phyloP scores from a whole-genome alignment of 2,329 filamentous ascomycete genomes.

The Talaromyces sp. region DNA sequence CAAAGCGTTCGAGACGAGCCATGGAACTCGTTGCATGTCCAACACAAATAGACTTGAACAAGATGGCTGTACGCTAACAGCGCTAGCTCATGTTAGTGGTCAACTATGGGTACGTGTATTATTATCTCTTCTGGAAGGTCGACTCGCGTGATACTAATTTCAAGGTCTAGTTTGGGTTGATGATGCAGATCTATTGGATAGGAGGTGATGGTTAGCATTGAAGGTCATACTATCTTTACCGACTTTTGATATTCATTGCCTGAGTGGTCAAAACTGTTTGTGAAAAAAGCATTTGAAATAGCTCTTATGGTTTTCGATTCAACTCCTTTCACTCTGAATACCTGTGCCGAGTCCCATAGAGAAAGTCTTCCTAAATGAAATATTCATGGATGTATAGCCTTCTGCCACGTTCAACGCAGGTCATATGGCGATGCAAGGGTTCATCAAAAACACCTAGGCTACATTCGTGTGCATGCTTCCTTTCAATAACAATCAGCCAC shows the following conservation, averaged over 20 bases:
- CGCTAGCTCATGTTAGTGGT: not conserved
- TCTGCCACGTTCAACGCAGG: not conserved
- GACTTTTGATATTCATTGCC: not conserved
- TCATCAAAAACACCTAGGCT: not conserved
- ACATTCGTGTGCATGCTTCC: not conserved
- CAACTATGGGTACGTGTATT: not conserved
- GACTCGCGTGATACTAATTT: not conserved
- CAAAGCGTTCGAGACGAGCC: conserved; percentile 7
- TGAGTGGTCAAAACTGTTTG: not conserved
- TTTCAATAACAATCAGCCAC: not conserved
- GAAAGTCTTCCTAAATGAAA: not conserved
- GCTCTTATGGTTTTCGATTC: not conserved
- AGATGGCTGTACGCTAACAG: not conserved
- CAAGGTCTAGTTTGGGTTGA: not conserved
- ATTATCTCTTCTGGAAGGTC: too few relatives aligned
- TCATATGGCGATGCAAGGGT: not conserved
- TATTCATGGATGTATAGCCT: not conserved
- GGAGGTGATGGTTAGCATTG: not conserved
- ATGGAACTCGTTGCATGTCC: not conserved
- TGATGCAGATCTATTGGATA: not conserved
- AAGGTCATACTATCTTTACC: not conserved
- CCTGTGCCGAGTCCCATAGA: not conserved
- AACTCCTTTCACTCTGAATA: not conserved
- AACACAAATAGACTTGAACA: not conserved
- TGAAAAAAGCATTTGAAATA: not conserved